A percentile compares a stretch with the other conserved stretches of the same genome.
phyloP scores from a whole-genome alignment of 2,329 filamentous ascomycete genomes.

The Neoarthrinium moseri region DNA sequence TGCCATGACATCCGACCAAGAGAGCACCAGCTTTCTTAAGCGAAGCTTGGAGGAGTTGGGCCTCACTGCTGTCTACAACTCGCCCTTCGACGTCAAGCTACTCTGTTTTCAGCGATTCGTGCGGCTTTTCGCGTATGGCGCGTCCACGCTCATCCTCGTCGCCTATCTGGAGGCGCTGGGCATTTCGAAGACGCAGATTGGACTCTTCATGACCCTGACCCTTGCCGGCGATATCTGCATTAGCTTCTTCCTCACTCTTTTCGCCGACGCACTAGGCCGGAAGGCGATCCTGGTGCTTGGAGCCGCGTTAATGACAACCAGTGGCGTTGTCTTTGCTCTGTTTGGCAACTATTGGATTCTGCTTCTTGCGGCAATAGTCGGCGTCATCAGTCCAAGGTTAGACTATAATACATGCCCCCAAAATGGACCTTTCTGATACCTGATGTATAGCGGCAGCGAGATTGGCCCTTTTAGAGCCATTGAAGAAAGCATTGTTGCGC shows the following conservation, averaged over 20 bases:
- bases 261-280: conserved; percentile 58
- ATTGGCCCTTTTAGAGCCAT: conserved; percentile 63
- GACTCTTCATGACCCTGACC: conserved; percentile 66
- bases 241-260: conserved; percentile 56
- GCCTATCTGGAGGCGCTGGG: conserved; percentile 51
- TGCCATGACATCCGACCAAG: not conserved
- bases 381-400: conserved; percentile 59
- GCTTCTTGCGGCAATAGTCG: conserved; percentile 55
- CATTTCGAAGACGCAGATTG: conserved; percentile 50
- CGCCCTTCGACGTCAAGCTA: conserved; percentile 51
- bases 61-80: conserved; percentile 38
- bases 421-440: no score
- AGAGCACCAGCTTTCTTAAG: not conserved
- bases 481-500: conserved; percentile 60
- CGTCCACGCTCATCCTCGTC: conserved; percentile 56
- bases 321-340: conserved; percentile 54
- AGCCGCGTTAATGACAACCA: conserved; percentile 52
- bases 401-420: no score
- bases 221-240: conserved; percentile 58
- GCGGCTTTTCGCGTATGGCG: conserved; percentile 63
- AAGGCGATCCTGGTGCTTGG: conserved; percentile 52
- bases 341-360: conserved; percentile 57
- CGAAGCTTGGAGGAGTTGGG: conserved; percentile 38
- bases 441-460: conserved; percentile 64
- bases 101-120: conserved; percentile 59